Evolutionary conservation across 2,329 filamentous ascomycete species (phyloP), one percentile per base, ranked within the genome.

Genomic region (Sporothrix luriei): DNA sequence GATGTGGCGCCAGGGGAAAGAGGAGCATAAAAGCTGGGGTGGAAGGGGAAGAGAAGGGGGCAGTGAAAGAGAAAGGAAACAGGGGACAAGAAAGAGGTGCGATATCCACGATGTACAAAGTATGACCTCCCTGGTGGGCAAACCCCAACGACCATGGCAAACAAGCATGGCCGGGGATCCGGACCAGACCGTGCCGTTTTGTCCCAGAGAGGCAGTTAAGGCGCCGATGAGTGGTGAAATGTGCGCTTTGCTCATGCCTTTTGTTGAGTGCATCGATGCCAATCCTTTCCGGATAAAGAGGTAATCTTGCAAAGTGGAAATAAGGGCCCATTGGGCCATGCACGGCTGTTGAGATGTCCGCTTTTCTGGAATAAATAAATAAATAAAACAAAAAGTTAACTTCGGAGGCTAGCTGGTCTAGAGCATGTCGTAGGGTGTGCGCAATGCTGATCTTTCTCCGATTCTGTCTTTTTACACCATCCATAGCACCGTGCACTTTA

Each of bases 101-200:
- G 33, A 61, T 61, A n/a, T 43, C n/a, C 55, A n/a, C n/a, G n/a
- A n/a, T n/a, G n/a, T n/a, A n/a, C n/a, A n/a, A n/a, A n/a, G n/a
- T n/a, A 61, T 61, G 55, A 33, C 7, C 55, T 11, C 16, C 38
- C 38, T 62, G 38, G 38, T 46, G 38, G 57, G 57, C 57, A 46
- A 33, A 33, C 0, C 5, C 33, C 33, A 33, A 33, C 7, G 33
- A 33, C 4, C 33, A 9, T 33, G 33, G 33, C 54, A 59, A 59
- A 59, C 38, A 62, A 46, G 57, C 38, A 62, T 62, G 57, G 38
- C 38, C 57, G n/a, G 57, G 38, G 26, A 46, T 21, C 57, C 38
- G 57, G n/a, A 46, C 16, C 43, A 61, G 11, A 24, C 55, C 38
- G 33, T 33, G 21, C 40, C 38, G n/a, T 19, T n/a, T 46, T 21